phyloP scores from a whole-genome alignment of 78 protist species.

The Dictyostelium capitatum region DNA sequence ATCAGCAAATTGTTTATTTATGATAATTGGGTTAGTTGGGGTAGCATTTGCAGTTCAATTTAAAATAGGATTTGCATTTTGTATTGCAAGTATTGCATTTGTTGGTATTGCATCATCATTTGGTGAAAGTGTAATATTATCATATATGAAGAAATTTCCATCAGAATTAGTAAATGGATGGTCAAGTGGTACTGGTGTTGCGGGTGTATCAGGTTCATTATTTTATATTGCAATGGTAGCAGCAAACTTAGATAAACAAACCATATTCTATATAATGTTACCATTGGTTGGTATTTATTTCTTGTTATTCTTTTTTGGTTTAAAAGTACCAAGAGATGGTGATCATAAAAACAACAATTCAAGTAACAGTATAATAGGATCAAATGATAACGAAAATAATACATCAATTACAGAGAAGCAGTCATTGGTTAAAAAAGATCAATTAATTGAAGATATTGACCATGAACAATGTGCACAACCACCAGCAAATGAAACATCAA shows the following conservation, averaged over 20 bases:
- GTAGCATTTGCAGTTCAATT: slow-evolving; percentile 43
- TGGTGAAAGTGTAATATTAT: slow-evolving; percentile 84
- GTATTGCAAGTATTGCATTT: slow-evolving; percentile 53
- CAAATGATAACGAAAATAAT: not conserved
- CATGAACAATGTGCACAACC: not conserved
- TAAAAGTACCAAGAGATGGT: slow-evolving; percentile 43
- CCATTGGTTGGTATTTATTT: slow-evolving; percentile 67
- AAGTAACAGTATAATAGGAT: not conserved
- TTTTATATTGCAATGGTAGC: slow-evolving; percentile 74
- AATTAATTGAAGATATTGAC: not conserved
- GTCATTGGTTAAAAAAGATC: not conserved
- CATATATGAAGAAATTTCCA: slow-evolving; percentile 70
- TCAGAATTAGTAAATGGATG: slow-evolving; percentile 83
- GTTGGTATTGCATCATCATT: slow-evolving; percentile 78
- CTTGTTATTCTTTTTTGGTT: slow-evolving; percentile 42
- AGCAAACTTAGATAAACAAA: slow-evolving; percentile 18
- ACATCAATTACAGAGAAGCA: not conserved
- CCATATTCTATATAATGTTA: slow-evolving; percentile 34
- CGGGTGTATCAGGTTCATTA: slow-evolving; percentile 85
- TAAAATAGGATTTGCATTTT: slow-evolving; percentile 56
- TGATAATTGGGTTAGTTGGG: slow-evolving; percentile 68
- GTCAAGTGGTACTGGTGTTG: slow-evolving; percentile 92
- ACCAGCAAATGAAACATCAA: slow-evolving; percentile 64
- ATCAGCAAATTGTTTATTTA: slow-evolving; percentile 23
- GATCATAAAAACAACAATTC: not conserved